Percentiles rank a stretch among this genome's conserved stretches.
phyloP scores from a whole-genome alignment of 306 rosid species.

The Senna siamea region DNA sequence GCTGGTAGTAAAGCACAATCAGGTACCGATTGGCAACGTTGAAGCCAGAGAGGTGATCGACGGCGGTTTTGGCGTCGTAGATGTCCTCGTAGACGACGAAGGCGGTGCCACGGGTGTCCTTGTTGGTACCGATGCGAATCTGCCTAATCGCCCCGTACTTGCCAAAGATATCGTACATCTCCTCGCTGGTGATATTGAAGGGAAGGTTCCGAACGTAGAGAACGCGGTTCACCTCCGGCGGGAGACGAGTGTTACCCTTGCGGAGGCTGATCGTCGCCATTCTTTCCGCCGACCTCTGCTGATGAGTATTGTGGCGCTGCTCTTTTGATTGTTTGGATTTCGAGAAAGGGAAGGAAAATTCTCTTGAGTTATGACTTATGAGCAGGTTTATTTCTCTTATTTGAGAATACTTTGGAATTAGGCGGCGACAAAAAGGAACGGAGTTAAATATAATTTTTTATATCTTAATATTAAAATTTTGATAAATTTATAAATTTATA shows the following conservation, averaged over 20 bases:
- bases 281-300: neutral
- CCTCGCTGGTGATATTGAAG: slow-evolving; percentile 95
- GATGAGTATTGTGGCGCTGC: neutral
- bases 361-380: no score
- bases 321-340: slow-evolving; percentile 10
- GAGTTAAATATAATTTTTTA: no score
- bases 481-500: no score
- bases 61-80: slow-evolving; percentile 98
- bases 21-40: slow-evolving; percentile 92
- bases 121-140: slow-evolving; percentile 88
- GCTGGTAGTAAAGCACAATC: slow-evolving; percentile 92
- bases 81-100: slow-evolving; percentile 97
- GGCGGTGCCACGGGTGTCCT: slow-evolving; percentile 98
- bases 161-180: slow-evolving; percentile 98
- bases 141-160: slow-evolving; percentile 97
- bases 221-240: slow-evolving; percentile 96
- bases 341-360: slow-evolving; percentile 4
- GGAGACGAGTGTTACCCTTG: slow-evolving; percentile 86
- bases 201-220: slow-evolving; percentile 91
- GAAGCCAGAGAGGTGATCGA: slow-evolving; percentile 95
- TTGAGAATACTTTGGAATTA: no score
- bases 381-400: no score
- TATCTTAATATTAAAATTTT: no score
- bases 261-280: slow-evolving; percentile 92
- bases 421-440: no score